Evolutionary conservation across 257 asterid genomes (phyloP).

Genomic region (Solanum neorickii): DNA sequence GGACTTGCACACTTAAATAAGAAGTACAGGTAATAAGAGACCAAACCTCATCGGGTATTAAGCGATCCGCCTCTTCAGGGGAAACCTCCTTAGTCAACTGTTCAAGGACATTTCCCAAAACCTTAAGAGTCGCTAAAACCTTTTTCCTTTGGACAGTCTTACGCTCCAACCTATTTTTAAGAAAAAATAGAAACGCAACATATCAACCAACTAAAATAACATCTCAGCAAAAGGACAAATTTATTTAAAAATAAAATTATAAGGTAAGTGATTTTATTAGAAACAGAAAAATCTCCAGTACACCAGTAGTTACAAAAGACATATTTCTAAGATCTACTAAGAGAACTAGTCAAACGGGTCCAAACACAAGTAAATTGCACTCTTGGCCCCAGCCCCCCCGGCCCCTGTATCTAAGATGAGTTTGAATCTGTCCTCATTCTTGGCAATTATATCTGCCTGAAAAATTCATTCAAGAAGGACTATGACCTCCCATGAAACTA

Average conservation of each 20-base stretch:
- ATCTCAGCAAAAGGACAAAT: neutral
- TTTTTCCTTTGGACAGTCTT: conserved; percentile 69
- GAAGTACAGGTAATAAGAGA: neutral
- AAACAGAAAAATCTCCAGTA: neutral
- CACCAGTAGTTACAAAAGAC: neutral
- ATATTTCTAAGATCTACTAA: neutral
- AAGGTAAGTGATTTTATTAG: neutral
- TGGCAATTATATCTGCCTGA: neutral
- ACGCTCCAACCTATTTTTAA: conserved; percentile 66
- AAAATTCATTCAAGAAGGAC: neutral
- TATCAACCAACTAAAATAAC: neutral
- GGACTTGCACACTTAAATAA: neutral
- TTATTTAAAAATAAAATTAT: neutral
- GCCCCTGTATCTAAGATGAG: neutral
- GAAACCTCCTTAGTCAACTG: conserved; percentile 78
- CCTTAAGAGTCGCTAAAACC: conserved; percentile 90
- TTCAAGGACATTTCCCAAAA: conserved; percentile 72
- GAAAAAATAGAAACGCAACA: neutral
- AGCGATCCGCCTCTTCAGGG: conserved; percentile 91
- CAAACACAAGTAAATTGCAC: neutral
- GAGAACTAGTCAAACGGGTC: neutral
- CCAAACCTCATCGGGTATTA: conserved; percentile 81
- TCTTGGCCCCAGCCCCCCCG: neutral
- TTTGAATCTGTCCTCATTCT: neutral
- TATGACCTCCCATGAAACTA: neutral